Percentiles rank a stretch among this genome's conserved stretches.
Evolutionary conservation across 768 basidiomycete genomes (phyloP).

Genomic region (Fomitopsis pulvina): DNA sequence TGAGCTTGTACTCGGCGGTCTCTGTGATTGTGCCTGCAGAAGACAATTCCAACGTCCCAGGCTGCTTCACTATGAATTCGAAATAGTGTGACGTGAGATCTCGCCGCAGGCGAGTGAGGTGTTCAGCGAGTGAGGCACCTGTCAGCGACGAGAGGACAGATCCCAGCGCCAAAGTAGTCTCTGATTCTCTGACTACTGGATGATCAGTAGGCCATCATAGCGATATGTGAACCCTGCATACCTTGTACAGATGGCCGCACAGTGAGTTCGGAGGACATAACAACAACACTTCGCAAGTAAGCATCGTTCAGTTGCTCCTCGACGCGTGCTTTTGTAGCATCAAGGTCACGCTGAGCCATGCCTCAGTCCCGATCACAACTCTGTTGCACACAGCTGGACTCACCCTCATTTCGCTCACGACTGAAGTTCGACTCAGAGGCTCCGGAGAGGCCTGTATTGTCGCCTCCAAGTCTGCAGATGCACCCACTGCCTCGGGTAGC

Average conservation of each 20-base stretch:
- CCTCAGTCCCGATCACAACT: background rate
- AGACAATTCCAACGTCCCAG: conserved; percentile 34
- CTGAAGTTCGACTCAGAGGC: conserved; percentile 43
- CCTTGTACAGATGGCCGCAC: conserved; percentile 48
- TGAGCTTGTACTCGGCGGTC: conserved; percentile 38
- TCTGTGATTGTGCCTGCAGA: conserved; percentile 28
- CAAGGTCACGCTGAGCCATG: conserved; percentile 43
- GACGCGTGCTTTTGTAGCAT: conserved; percentile 46
- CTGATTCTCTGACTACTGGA: conserved; percentile 49
- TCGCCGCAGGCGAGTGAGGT: conserved; percentile 57
- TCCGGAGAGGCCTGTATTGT: conserved; percentile 42
- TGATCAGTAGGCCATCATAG: background rate
- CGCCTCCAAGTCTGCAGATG: conserved; percentile 34
- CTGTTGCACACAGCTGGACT: conserved; percentile 17
- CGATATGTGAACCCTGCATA: conserved; percentile 26
- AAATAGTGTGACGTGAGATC: conserved; percentile 57
- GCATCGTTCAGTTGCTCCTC: conserved; percentile 72
- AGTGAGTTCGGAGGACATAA: conserved; percentile 42
- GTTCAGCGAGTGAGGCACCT: conserved; percentile 42
- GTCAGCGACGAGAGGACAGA: conserved; percentile 57
- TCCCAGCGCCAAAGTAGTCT: conserved; percentile 42
- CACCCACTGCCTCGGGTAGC: conserved; percentile 56
- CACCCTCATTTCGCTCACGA: conserved; percentile 56
- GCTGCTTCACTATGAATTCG: conserved; percentile 49
- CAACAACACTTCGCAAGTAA: conserved; percentile 49